Percentiles rank a stretch among this genome's conserved stretches.
Conservation (phyloP, 257 asterid genomes). For the Forsythia suspensa region DNA sequence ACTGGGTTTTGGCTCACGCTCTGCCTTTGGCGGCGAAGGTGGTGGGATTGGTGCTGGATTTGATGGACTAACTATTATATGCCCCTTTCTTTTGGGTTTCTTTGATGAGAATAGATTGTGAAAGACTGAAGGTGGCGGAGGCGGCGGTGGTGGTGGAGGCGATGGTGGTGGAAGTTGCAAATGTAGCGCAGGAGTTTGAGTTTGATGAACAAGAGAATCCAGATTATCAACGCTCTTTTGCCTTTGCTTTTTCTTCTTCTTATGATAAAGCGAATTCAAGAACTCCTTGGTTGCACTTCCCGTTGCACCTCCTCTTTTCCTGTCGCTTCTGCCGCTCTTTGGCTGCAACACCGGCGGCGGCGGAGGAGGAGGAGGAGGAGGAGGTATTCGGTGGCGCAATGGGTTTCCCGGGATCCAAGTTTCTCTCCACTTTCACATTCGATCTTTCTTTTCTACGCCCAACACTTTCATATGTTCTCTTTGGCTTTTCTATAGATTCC, state of each 20-base stretch:
- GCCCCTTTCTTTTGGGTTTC: constrained; percentile 56
- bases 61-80: constrained; percentile 40
- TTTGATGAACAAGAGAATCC: constrained; percentile 62
- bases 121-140: constrained; percentile 47
- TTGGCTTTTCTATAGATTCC: constrained; percentile 29
- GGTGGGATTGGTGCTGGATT: constrained; percentile 27
- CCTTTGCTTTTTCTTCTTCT: constrained; percentile 74
- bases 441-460: constrained; percentile 42
- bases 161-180: constrained; percentile 40
- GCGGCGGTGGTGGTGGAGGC: constrained; percentile 48
- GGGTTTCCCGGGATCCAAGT: constrained; percentile 28
- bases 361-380: constrained; percentile 50
- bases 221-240: constrained; percentile 66
- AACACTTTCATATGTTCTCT: constrained; percentile 31
- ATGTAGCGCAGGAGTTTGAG: constrained; percentile 44
- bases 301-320: constrained; percentile 54
- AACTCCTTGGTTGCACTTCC: constrained; percentile 72
- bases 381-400: constrained; percentile 29
- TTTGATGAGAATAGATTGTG: constrained; percentile 60
- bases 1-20: constrained; percentile 27
- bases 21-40: constrained; percentile 29
- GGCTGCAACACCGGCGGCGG: constrained; percentile 45
- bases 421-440: constrained; percentile 26
- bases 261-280: constrained; percentile 65
- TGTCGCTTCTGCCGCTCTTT: constrained; percentile 41